Evolutionary conservation across 2,329 filamentous ascomycete species (phyloP).

Genomic region (Phaeosphaeriaceae sp.): DNA sequence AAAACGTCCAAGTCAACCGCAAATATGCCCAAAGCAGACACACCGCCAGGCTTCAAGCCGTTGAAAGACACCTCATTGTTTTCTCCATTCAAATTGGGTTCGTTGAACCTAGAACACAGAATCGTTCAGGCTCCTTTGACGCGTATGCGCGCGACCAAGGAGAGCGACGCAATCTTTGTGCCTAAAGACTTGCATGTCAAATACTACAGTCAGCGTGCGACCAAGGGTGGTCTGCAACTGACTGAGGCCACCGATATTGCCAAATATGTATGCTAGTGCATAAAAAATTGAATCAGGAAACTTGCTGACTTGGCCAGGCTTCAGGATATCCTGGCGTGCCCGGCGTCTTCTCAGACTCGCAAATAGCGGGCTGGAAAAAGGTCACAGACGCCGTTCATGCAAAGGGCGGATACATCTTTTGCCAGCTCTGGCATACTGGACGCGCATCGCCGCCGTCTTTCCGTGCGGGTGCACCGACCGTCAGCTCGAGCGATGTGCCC

Average conservation of each 20-base stretch:
- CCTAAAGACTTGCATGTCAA: slow-evolving; percentile 55
- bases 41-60: slow-evolving; percentile 36
- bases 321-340: slow-evolving; percentile 46
- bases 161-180: slow-evolving; percentile 55
- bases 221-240: slow-evolving; percentile 64
- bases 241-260: slow-evolving; percentile 61
- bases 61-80: slow-evolving; percentile 43
- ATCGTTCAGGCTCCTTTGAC: slow-evolving; percentile 51
- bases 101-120: slow-evolving; percentile 48
- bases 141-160: slow-evolving; percentile 57
- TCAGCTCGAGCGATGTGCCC: slow-evolving; percentile 51
- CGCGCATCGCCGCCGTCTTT: slow-evolving; percentile 52
- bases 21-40: slow-evolving; percentile 42
- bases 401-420: slow-evolving; percentile 58
- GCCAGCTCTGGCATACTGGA: slow-evolving; percentile 57
- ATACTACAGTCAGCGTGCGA: slow-evolving; percentile 63
- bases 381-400: slow-evolving; percentile 60
- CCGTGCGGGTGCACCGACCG: slow-evolving; percentile 45
- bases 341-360: slow-evolving; percentile 46
- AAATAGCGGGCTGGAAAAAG: slow-evolving; percentile 59
- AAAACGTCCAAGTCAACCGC: slow-evolving; percentile 3
- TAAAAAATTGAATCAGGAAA: neutral
- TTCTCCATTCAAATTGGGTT: slow-evolving; percentile 39
- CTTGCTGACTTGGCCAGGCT: slow-evolving; percentile 43
- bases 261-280: slow-evolving; percentile 32